A percentile compares a stretch with the other conserved stretches of the same genome.
These are phyloP conservation scores for Coemansia sp. DNA, from an alignment of 192 early-diverging fungal genomes.

Conservation along the genomic window DNA sequence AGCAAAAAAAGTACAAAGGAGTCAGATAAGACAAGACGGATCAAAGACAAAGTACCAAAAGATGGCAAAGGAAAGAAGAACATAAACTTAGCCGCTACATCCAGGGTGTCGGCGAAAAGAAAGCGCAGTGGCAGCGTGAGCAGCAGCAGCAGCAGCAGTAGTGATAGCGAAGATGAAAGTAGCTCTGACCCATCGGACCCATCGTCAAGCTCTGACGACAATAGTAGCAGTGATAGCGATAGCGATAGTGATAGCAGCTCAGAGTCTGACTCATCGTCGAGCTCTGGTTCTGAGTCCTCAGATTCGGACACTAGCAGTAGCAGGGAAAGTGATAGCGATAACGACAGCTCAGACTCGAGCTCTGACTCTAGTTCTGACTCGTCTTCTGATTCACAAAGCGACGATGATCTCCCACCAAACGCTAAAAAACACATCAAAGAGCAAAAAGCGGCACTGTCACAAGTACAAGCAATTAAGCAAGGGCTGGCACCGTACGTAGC, in stretches of 20 bases:
- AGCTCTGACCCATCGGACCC: neutral
- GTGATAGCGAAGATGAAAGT: neutral
- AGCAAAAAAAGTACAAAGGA: neutral
- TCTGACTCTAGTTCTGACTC: conserved; percentile 7
- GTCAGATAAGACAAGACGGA: conserved; percentile 7
- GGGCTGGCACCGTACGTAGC: conserved; percentile 28
- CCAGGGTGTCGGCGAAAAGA: conserved; percentile 2
- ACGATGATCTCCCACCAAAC: conserved; percentile 9
- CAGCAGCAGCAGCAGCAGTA: neutral
- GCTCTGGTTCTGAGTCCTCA: neutral
- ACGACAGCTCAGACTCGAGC: neutral
- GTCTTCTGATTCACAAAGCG: neutral
- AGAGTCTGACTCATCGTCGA: neutral
- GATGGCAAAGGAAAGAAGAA: neutral
- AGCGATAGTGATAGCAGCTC: conserved; percentile 1
- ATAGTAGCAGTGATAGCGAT: neutral
- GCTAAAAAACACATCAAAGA: conserved; percentile 14
- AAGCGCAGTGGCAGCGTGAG: conserved; percentile 8
- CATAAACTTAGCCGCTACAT: neutral
- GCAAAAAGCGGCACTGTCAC: conserved; percentile 14
- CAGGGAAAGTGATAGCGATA: conserved; percentile 11
- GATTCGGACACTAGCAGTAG: conserved; percentile 1
- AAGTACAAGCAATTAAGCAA: conserved; percentile 9
- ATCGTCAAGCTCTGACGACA: neutral
- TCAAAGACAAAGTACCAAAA: neutral